Base-by-base conservation (phyloP, 2,329 filamentous ascomycete species). In the Fusarium sp. region DNA sequence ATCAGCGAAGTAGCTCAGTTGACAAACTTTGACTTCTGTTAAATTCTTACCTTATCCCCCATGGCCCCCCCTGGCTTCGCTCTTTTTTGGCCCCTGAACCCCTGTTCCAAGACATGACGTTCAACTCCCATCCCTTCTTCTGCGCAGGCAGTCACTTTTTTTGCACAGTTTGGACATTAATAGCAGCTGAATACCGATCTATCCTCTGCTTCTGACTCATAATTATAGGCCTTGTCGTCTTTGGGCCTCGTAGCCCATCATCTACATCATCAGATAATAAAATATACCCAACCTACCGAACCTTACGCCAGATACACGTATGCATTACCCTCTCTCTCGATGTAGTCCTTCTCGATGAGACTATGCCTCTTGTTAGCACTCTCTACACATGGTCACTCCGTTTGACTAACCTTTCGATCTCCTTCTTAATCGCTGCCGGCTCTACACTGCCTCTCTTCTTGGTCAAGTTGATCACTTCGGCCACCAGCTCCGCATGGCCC, bases 271-370 rank as follows among this genome's bases (percentile, higher is more conserved):
- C 22, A 54, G 18, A 59, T 40, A 35, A 25, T 35, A 25, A 38
- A 47, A 38, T 7, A 29, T 54, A 11, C 47, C 36, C 35, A 45
- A 31, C 25, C 20, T n/a, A 35, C 45, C 25, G 54, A 22, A 25
- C 20, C 45, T 66, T 84, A 94, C 70, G 93, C 91, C 65, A 95
- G 83, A 80, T 96, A 96, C 13, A 86, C 88, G 81, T 95, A 95
- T 42, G 86, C 83, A 63, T 91, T 91, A 25, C 92, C 94, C 71
- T 93, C 92, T 57, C 95, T 88, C 82, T 98, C 95, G 78, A 98
- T 91, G 78, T 98, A 98, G 75, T 98, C 95, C 84, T 97, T 97
- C 80, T 98, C 95, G 63, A 98, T 96, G 74, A 98, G 86, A 81
- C 94, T 95, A 76, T 47, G n/a, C 8, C 13, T 29, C 29, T 14